These are phyloP conservation scores for Pichia sp. DNA, from an alignment of 1,139 yeast species.

Conservation along the genomic window DNA sequence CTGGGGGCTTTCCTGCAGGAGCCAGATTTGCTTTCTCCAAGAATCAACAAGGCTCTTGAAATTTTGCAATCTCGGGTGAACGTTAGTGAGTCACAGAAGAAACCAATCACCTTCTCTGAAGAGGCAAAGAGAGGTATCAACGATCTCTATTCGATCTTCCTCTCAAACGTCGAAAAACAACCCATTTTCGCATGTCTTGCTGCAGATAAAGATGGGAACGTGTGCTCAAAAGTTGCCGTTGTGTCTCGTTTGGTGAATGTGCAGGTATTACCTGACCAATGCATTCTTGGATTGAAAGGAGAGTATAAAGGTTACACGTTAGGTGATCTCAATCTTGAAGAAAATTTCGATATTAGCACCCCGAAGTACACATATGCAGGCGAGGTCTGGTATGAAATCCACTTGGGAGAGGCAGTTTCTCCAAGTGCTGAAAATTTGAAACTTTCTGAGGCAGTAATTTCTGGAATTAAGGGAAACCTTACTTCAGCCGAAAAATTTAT, in stretches of 20 bases:
- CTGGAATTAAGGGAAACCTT: slow-evolving; percentile 5
- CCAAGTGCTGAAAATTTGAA: slow-evolving; percentile 1
- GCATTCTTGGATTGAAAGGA: slow-evolving; percentile 11
- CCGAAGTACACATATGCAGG: slow-evolving; percentile 7
- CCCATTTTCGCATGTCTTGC: slow-evolving; percentile 15
- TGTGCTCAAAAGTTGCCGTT: slow-evolving; percentile 1
- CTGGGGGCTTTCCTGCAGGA: background rate
- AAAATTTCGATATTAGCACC: background rate
- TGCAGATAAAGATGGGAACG: background rate
- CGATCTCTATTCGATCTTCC: background rate
- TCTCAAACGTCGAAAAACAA: background rate
- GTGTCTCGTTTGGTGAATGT: slow-evolving; percentile 9
- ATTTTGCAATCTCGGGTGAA: background rate
- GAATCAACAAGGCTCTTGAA: slow-evolving; percentile 2
- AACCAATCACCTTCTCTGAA: background rate
- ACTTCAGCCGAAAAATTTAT: slow-evolving; percentile 14
- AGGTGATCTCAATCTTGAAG: background rate
- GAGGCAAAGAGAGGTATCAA: background rate
- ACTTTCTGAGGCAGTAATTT: background rate
- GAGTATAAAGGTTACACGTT: slow-evolving; percentile 3
- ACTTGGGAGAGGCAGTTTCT: background rate
- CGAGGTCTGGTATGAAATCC: slow-evolving; percentile 5
- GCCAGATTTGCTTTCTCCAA: slow-evolving; percentile 1
- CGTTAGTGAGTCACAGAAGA: background rate
- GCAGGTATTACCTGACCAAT: slow-evolving; percentile 5